Evolutionary conservation across 208 protist species (phyloP), one percentile per base, ranked within the genome.

Genomic region (Angomonas ambiguus): DNA sequence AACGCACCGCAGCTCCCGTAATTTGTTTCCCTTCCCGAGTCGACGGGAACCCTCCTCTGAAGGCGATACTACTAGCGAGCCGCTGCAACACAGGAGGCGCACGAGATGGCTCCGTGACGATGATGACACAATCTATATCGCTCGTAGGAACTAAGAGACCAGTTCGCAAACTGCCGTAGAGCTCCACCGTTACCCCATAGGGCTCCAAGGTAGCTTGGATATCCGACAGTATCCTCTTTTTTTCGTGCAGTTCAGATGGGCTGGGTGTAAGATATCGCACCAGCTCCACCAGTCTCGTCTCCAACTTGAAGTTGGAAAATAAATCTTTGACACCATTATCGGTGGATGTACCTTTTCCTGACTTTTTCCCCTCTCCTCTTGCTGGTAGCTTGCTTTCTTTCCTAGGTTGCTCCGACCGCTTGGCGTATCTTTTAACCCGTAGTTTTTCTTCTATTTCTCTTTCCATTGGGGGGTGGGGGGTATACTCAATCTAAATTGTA

Each of bases 151-250:
- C 91, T 5, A 76, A 59, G 0, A 93, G 57, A 2, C 90, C 90
- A 0, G 90, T 95, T 53, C 63, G 61, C 51, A 87, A 67, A 56
- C 90, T 95, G 16, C 90, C 90, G 73, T 90, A 95, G 0, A 91
- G 63, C n/a, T 81, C 64, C 0, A 80, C 78, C n/a, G 65, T 57
- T 3, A 91, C 18, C 10, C 77, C 82, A 8, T 79, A 30, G 0
- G 28, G 25, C 32, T 57, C 53, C 31, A 94, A 59, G 16, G 74
- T 51, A 2, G 1, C 4, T 11, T 62, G 65, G 27, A 92, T 41
- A 53, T 88, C 88, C 1, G 62, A 11, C 10, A 94, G 59, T 16
- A 92, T 85, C 16, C 49, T 33, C 31, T 80, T 48, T 18, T 75
- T 74, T 5, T 42, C 48, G 10, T 77, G 60, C 22, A 64, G 72